Evolutionary conservation across 1,284 basidiomycete species (phyloP).

Genomic region (Malassezia sympodialis): DNA sequence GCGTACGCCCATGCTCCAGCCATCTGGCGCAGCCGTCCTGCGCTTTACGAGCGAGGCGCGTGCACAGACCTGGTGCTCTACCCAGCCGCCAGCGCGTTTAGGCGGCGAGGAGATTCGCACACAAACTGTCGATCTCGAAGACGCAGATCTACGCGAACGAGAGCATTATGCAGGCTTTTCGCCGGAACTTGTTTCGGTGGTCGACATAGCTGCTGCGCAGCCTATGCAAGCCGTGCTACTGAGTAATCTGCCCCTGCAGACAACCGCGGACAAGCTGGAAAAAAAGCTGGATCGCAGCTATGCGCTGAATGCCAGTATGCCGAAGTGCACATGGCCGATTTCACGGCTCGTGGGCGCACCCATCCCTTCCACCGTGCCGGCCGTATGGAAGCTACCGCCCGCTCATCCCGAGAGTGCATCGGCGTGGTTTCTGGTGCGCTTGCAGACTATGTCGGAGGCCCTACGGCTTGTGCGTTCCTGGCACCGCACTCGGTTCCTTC

Average conservation of each 20-base stretch:
- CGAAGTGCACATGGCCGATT: background rate
- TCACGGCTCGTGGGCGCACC: constrained; percentile 1
- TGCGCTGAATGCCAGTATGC: constrained; percentile 12
- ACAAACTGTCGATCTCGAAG: background rate
- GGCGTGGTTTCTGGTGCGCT: constrained; percentile 58
- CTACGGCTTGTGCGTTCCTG: constrained; percentile 29
- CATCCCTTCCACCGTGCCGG: constrained; percentile 18
- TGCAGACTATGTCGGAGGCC: constrained; percentile 57
- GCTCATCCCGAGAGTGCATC: constrained; percentile 21
- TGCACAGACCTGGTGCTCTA: background rate
- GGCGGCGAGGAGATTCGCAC: constrained; percentile 3
- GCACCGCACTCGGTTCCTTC: constrained; percentile 31
- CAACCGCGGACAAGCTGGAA: constrained; percentile 25
- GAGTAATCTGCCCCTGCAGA: constrained; percentile 24
- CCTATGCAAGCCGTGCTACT: constrained; percentile 20
- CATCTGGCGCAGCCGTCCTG: constrained; percentile 3
- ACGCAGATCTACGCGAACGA: background rate
- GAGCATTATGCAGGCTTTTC: background rate
- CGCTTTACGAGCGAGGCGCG: background rate
- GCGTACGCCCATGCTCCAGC: constrained; percentile 1
- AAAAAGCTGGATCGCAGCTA: constrained; percentile 24
- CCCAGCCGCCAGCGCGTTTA: background rate
- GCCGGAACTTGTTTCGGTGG: background rate
- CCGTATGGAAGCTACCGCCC: constrained; percentile 10
- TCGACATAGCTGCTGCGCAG: constrained; percentile 6